Evolutionary conservation across 2,329 filamentous ascomycete genomes (phyloP), one percentile per base, ranked within the genome.

Genomic region (Lojkania enalia): DNA sequence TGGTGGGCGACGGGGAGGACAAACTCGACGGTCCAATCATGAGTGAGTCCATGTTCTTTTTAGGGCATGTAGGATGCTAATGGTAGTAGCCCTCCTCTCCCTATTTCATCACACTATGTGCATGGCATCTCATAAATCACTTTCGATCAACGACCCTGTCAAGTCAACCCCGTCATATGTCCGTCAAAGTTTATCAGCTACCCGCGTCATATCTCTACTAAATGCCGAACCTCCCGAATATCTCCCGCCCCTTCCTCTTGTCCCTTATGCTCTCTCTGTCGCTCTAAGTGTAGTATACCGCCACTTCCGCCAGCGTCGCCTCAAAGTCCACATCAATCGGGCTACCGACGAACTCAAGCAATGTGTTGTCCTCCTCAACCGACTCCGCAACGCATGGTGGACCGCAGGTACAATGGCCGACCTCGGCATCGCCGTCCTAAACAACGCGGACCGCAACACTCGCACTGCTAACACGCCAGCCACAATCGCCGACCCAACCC

Each of bases 231-330:
- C 72, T 14, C 67, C 73, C 4, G 63, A 72, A 21, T 57, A 70
- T 11, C 65, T 82, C 1, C 72, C 78, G 18, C 77, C 78, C 1
- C 63, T 82, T 3, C 79, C 80, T 1, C 70, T 82, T 4, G 71
- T 82, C 12, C 78, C 79, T 2, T 83, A 82, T 51, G 76, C 78
- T 3, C 70, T 82, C 14, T 74, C 77, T 1, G 67, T 83, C 4
- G 77, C 78, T 2, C 71, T 82, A 48, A 77, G 77, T 2, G 78
- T 82, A 1, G 76, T 78, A 2, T 82, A 83, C 54, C 76, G 79
- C 13, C 76, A 81, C 44, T 74, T 80, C 33, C 77, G 80, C 18
- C 75, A 76, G 38, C 75, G 76, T 44, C 76, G 72, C 39, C 63
- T 79, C 7, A 74, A 69, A 20, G 71, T 74, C 18, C 72, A 75